Evolutionary conservation across 371 early-diverging fungal genomes (phyloP).

Genomic region (Lichtheimia ramosa): DNA sequence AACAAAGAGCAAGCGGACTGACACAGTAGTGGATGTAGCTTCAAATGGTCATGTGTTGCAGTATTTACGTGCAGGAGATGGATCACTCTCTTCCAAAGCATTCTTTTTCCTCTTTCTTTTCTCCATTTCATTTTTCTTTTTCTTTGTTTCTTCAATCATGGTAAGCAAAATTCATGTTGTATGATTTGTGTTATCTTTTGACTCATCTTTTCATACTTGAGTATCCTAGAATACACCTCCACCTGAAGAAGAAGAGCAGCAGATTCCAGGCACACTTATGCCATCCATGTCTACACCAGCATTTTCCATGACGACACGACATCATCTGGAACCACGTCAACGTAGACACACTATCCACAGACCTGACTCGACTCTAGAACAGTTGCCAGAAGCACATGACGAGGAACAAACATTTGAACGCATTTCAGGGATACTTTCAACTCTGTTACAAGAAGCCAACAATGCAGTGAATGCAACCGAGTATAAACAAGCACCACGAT

Average conservation of each 20-base stretch:
- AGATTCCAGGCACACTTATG: slow-evolving; percentile 14
- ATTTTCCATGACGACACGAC: neutral
- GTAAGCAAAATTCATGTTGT: no score
- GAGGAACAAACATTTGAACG: slow-evolving; percentile 43
- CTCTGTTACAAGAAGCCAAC: slow-evolving; percentile 47
- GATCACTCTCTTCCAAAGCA: no score
- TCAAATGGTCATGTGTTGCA: no score
- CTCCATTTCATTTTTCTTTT: no score
- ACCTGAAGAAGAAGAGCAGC: slow-evolving; percentile 16
- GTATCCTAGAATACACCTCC: slow-evolving; percentile 20
- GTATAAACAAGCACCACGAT: slow-evolving; percentile 9
- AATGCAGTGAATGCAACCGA: slow-evolving; percentile 20
- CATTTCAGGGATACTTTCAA: slow-evolving; percentile 39
- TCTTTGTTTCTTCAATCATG: no score
- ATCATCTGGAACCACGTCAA: neutral
- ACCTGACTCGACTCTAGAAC: slow-evolving; percentile 35
- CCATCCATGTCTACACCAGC: slow-evolving; percentile 30
- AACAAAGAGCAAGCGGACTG: no score
- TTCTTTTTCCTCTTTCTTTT: no score
- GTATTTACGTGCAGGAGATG: no score
- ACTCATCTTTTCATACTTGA: no score
- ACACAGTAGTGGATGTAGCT: no score
- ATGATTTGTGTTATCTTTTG: no score
- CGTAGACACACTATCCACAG: slow-evolving; percentile 39
- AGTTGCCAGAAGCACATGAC: slow-evolving; percentile 21